phyloP scores from a whole-genome alignment of 2,329 filamentous ascomycete species.

The Cryphonectria japonica region DNA sequence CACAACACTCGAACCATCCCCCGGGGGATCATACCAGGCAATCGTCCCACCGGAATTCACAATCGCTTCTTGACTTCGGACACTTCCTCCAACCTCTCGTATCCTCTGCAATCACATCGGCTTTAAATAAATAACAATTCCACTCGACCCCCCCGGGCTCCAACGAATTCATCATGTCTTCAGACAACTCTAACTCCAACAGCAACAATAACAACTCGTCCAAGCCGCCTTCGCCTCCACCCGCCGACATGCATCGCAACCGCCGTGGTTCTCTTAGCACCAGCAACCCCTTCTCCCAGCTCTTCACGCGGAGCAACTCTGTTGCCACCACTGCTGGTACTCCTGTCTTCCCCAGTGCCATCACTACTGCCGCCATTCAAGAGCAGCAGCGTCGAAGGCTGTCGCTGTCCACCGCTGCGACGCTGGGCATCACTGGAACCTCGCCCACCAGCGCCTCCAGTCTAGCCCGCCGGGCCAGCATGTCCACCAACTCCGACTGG shows the following conservation, averaged over 20 bases:
- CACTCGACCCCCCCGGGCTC: constrained; percentile 11
- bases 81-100: constrained; percentile 10
- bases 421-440: constrained; percentile 70
- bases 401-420: constrained; percentile 64
- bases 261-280: constrained; percentile 62
- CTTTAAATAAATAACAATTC: constrained; percentile 21
- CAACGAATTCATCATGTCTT: constrained; percentile 35
- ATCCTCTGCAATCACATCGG: not conserved
- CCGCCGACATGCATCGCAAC: constrained; percentile 41
- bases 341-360: constrained; percentile 49
- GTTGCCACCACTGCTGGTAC: constrained; percentile 48
- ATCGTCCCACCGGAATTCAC: constrained; percentile 24
- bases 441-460: constrained; percentile 62
- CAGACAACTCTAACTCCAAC: constrained; percentile 36
- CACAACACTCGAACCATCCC: constrained; percentile 32
- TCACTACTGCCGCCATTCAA: constrained; percentile 50
- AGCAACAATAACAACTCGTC: constrained; percentile 30
- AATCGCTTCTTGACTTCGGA: not conserved
- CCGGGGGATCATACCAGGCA: constrained; percentile 26
- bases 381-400: constrained; percentile 69
- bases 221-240: constrained; percentile 36
- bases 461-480: constrained; percentile 64
- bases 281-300: constrained; percentile 55
- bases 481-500: constrained; percentile 69
- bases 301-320: constrained; percentile 63